Percentiles rank a stretch among this genome's conserved stretches.
Conservation (phyloP, 208 protist species). For the Leishmania lainsoni region DNA sequence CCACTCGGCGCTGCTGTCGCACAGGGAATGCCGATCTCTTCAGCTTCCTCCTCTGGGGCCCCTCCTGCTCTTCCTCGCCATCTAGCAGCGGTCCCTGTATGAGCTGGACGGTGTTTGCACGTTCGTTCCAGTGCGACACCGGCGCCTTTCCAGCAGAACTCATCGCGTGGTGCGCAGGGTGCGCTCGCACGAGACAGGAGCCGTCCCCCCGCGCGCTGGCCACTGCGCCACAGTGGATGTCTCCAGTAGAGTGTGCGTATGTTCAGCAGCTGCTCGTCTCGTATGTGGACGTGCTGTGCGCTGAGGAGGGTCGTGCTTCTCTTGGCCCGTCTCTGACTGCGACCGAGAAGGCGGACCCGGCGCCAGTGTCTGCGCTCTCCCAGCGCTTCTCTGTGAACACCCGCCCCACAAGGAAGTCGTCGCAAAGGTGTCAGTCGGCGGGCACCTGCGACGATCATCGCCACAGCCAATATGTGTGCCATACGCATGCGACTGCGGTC, state of each 20-base stretch:
- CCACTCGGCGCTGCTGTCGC: background rate
- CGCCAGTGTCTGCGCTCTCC: constrained; percentile 1
- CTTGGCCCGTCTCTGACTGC: background rate
- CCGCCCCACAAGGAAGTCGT: background rate
- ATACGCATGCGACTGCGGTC: background rate
- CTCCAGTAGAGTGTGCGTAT: constrained; percentile 30
- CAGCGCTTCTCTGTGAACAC: constrained; percentile 21
- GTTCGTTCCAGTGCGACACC: constrained; percentile 33
- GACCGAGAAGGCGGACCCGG: background rate
- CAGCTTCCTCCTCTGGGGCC: background rate
- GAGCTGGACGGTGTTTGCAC: constrained; percentile 27
- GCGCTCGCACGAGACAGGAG: constrained; percentile 3
- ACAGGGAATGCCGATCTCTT: background rate
- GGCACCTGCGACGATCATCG: background rate
- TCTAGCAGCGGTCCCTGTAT: background rate
- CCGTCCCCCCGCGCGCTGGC: constrained; percentile 1
- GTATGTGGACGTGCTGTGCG: constrained; percentile 8
- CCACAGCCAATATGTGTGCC: background rate
- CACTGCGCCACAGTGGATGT: constrained; percentile 26
- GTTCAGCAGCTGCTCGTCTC: constrained; percentile 23
- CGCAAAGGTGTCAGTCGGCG: background rate
- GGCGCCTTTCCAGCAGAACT: constrained; percentile 40
- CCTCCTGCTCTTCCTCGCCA: background rate
- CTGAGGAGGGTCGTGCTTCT: background rate
- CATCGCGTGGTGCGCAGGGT: constrained; percentile 25